Conservation (phyloP, 108 stramenopile genomes). For the Fistulifera solaris region DNA sequence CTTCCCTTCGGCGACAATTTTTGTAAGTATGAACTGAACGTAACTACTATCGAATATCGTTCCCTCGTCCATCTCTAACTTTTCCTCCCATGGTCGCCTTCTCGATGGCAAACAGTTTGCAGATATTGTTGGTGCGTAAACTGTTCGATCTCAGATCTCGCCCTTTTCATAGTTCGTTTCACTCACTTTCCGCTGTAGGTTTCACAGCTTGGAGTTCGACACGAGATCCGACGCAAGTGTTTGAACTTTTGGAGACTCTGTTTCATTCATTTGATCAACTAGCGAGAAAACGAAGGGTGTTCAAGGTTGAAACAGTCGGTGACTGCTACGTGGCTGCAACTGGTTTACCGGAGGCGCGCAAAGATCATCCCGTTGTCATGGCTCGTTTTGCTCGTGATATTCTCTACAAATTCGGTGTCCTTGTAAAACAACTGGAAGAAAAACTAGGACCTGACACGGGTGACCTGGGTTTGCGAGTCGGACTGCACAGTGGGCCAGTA, state of each 20-base stretch:
- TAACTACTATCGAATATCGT: too few species aligned
- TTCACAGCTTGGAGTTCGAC: constrained; percentile 23
- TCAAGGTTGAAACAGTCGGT: constrained; percentile 16
- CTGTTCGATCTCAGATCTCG: not conserved
- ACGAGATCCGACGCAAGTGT: constrained; percentile 22
- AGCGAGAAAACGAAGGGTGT: constrained; percentile 4
- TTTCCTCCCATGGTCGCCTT: too few species aligned
- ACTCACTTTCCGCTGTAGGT: constrained; percentile 8
- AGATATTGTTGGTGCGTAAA: constrained; percentile 11
- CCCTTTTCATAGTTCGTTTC: not conserved
- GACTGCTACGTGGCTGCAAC: constrained; percentile 13
- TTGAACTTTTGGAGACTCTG: constrained; percentile 17
- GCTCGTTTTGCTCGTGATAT: constrained; percentile 8
- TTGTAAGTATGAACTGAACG: too few species aligned
- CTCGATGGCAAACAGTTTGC: too few species aligned
- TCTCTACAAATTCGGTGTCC: constrained; percentile 6
- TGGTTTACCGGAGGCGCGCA: constrained; percentile 4
- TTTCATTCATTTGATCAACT: constrained; percentile 4
- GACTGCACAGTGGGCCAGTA: constrained; percentile 7
- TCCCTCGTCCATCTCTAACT: too few species aligned
- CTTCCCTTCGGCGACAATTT: constrained; percentile 32
- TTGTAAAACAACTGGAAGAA: constrained; percentile 10
- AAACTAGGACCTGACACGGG: constrained; percentile 16
- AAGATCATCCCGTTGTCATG: constrained; percentile 14
- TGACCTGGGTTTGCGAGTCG: constrained; percentile 9